Percentiles rank a stretch among this genome's conserved stretches.
Evolutionary conservation across 805 yeast genomes (phyloP).

Genomic region (Metschnikowia lachancei): DNA sequence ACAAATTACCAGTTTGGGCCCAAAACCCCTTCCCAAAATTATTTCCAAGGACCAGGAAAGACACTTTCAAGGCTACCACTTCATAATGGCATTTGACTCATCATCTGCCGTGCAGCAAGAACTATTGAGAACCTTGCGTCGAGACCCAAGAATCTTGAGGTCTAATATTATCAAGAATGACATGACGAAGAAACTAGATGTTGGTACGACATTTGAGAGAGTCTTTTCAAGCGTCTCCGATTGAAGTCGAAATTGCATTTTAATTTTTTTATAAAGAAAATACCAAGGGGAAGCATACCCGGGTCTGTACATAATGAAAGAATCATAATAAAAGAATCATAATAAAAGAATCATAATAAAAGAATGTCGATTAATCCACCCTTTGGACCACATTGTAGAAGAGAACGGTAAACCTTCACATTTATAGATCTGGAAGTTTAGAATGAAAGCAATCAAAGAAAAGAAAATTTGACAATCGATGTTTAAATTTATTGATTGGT

Average conservation of each 20-base stretch:
- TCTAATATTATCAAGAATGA: conserved; percentile 67
- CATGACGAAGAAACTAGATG: conserved; percentile 49
- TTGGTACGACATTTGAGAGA: conserved; percentile 57
- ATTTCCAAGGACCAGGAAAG: conserved; percentile 82
- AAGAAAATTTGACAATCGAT: not conserved
- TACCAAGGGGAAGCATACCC: not conserved
- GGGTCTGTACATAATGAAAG: conserved; percentile 11
- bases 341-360: not conserved
- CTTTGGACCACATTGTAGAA: not conserved
- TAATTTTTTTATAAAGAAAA: not conserved
- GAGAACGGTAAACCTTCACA: not conserved
- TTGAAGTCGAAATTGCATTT: not conserved
- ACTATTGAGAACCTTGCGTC: conserved; percentile 70
- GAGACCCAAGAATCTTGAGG: conserved; percentile 89
- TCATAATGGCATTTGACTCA: conserved; percentile 81
- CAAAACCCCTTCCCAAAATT: conserved; percentile 73
- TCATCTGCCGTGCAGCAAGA: conserved; percentile 85
- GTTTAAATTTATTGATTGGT: not conserved
- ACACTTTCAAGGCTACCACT: conserved; percentile 88
- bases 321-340: too few relatives aligned
- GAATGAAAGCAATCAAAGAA: not conserved
- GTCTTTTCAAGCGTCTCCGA: conserved; percentile 16
- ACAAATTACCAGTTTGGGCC: conserved; percentile 75
- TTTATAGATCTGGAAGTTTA: too few relatives aligned
- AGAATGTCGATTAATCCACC: not conserved